Percentiles rank a stretch among this genome's conserved stretches.
Conservation (phyloP, 2,329 filamentous ascomycete genomes). For the Graphiopsis chlorocephala region DNA sequence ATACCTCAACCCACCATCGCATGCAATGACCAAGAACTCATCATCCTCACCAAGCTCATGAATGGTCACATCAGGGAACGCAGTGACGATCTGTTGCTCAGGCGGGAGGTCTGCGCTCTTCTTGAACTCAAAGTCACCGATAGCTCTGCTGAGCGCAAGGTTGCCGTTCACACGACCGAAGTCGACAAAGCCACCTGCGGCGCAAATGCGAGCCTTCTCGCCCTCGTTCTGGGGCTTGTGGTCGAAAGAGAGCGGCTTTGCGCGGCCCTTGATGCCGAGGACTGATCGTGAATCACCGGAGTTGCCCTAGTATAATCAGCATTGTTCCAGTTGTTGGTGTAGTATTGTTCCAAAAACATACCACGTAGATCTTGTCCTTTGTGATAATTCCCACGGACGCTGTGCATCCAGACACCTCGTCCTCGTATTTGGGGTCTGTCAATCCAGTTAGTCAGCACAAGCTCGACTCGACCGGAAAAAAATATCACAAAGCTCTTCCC, state of each 20-base stretch:
- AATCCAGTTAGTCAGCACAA: conserved; percentile 18
- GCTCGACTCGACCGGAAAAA: background rate
- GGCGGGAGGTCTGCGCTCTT: conserved; percentile 95
- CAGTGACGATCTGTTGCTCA: conserved; percentile 98
- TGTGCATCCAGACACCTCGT: conserved; percentile 97
- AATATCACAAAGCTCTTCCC: background rate
- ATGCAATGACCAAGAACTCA: conserved; percentile 90
- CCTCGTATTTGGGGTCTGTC: conserved; percentile 90
- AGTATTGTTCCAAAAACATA: conserved; percentile 42
- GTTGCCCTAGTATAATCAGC: conserved; percentile 66
- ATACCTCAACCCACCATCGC: conserved; percentile 66
- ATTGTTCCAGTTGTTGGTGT: background rate
- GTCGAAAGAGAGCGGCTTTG: conserved; percentile 97
- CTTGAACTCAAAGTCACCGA: conserved; percentile 99
- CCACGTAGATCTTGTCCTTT: conserved; percentile 88
- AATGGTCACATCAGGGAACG: conserved; percentile 87
- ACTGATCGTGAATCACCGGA: conserved; percentile 95
- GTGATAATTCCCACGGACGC: conserved; percentile 88
- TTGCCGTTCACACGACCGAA: conserved; percentile 99
- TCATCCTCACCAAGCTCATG: conserved; percentile 91
- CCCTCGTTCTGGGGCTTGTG: conserved; percentile 99
- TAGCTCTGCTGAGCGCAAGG: conserved; percentile 90
- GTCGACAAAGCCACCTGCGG: conserved; percentile 95
- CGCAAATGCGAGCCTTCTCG: conserved; percentile 93
- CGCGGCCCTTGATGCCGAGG: conserved; percentile 91